These are phyloP conservation scores for Polygonum aviculare DNA, from an alignment of 148 eudicot genomes.

Conservation along the genomic window DNA sequence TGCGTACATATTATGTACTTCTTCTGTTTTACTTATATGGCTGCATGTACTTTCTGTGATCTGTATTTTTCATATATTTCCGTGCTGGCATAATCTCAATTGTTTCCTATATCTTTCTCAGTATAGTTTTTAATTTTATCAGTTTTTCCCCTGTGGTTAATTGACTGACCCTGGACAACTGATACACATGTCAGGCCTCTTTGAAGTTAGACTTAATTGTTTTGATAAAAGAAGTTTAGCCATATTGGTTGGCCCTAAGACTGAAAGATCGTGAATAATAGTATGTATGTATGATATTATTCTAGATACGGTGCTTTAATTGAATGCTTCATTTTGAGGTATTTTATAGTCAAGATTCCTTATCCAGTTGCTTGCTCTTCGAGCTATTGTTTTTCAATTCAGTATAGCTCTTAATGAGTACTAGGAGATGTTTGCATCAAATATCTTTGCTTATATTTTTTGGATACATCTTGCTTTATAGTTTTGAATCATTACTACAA, in stretches of 20 bases:
- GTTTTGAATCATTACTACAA: neutral
- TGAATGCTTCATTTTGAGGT: neutral
- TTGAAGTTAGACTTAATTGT: neutral
- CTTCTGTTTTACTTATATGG: neutral
- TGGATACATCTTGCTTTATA: no score
- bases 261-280: neutral
- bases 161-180: neutral
- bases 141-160: neutral
- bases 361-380: neutral
- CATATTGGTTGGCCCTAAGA: neutral
- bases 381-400: no score
- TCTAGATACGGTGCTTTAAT: neutral
- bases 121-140: neutral
- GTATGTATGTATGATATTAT: neutral
- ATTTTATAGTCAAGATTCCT: neutral
- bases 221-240: neutral
- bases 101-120: neutral
- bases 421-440: no score
- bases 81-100: neutral
- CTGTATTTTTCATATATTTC: neutral
- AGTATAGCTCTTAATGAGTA: no score
- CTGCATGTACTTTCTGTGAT: neutral
- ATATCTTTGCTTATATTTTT: no score
- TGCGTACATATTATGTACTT: neutral
- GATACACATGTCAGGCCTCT: neutral